A percentile compares a stretch with the other conserved stretches of the same genome.
Evolutionary conservation across 768 basidiomycete species (phyloP).

Genomic region (Porpolomopsis calyptriformis): DNA sequence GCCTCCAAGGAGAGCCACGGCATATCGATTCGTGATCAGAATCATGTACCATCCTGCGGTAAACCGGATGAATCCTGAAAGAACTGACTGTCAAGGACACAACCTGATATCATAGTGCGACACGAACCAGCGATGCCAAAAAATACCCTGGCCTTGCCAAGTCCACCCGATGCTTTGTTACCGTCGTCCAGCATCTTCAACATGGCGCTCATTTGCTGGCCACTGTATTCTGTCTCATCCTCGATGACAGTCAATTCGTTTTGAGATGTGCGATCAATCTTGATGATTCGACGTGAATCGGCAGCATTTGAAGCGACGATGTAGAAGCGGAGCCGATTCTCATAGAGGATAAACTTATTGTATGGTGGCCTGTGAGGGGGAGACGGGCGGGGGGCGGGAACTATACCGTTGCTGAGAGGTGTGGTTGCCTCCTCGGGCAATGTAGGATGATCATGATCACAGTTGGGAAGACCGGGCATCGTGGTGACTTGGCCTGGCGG

Average conservation of each 20-base stretch:
- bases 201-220: constrained; percentile 82
- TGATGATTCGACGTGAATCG: constrained; percentile 85
- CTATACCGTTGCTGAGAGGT: too few relatives aligned
- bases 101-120: background rate
- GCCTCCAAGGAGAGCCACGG: constrained; percentile 88
- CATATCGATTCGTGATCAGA: constrained; percentile 77
- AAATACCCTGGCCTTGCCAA: constrained; percentile 68
- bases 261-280: constrained; percentile 80
- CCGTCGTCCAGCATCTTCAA: constrained; percentile 94
- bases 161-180: constrained; percentile 77
- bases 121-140: constrained; percentile 71
- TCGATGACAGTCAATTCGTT: constrained; percentile 71
- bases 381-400: background rate
- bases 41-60: constrained; percentile 97
- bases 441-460: too few relatives aligned
- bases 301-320: constrained; percentile 85
- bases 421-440: too few relatives aligned
- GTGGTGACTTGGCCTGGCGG: too few relatives aligned
- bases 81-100: background rate
- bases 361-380: constrained; percentile 21
- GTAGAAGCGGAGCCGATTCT: constrained; percentile 85
- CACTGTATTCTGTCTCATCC: constrained; percentile 81
- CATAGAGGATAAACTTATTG: constrained; percentile 90
- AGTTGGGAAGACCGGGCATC: too few relatives aligned
- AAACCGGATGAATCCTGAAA: constrained; percentile 79